These are phyloP conservation scores for Microbotryomycetes sp. DNA, from an alignment of 1,284 basidiomycete species.

Conservation along the genomic window DNA sequence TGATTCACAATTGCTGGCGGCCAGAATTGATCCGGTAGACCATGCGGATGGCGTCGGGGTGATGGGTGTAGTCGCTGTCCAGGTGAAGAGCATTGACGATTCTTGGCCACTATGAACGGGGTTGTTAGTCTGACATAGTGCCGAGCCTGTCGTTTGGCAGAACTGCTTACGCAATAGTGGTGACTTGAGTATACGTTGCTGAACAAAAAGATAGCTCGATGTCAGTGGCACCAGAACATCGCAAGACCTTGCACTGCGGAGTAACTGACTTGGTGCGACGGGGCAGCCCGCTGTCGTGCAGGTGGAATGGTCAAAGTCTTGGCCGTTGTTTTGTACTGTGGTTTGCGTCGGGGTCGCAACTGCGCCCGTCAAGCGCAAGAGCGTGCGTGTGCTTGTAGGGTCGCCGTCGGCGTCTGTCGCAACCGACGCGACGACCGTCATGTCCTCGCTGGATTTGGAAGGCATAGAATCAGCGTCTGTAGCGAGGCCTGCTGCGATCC, in stretches of 20 bases:
- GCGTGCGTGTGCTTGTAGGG: slow-evolving; percentile 7
- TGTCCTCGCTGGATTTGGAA: slow-evolving; percentile 15
- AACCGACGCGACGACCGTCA: slow-evolving; percentile 14
- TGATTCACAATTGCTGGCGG: slow-evolving; percentile 5
- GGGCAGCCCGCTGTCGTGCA: slow-evolving; percentile 26
- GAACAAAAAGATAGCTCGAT: too few species aligned
- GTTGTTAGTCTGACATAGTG: not conserved
- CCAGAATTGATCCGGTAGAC: slow-evolving; percentile 1
- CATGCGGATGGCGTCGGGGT: slow-evolving; percentile 14
- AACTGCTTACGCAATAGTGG: not conserved
- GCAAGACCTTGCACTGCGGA: not conserved
- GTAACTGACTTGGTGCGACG: slow-evolving; percentile 7
- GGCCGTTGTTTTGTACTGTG: not conserved
- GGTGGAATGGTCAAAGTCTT: not conserved
- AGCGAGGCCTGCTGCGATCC: too few species aligned
- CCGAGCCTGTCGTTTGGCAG: not conserved
- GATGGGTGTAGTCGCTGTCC: slow-evolving; percentile 21
- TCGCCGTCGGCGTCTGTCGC: slow-evolving; percentile 19
- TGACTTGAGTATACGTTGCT: not conserved
- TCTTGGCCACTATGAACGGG: not conserved
- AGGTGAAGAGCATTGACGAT: slow-evolving; percentile 6
- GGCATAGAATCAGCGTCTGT: too few species aligned
- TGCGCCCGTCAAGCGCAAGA: slow-evolving; percentile 10
- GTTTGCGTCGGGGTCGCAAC: not conserved
- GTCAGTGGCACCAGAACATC: not conserved